Percentiles rank a stretch among this genome's conserved stretches.
These are phyloP conservation scores for Termitomyces eurrhizus DNA, from an alignment of 768 basidiomycete genomes.

Conservation along the genomic window DNA sequence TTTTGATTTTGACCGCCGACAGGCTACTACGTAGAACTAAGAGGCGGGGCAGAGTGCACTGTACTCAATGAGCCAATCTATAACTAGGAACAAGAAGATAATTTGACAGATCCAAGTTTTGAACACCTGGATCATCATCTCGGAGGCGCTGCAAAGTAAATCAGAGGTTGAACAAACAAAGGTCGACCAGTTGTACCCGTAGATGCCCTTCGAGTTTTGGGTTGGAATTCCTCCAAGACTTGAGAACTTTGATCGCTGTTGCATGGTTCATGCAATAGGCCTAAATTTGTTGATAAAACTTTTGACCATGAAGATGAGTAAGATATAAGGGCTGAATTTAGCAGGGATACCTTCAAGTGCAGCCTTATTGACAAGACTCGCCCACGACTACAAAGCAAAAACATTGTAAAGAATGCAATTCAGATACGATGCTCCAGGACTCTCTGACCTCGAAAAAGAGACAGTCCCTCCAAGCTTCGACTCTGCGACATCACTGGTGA, in stretches of 20 bases:
- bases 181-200: slow-evolving; percentile 43
- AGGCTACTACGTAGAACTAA: too few relatives aligned
- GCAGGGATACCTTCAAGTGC: slow-evolving; percentile 78
- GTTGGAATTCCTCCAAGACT: slow-evolving; percentile 67
- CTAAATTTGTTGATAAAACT: slow-evolving; percentile 30
- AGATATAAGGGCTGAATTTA: slow-evolving; percentile 44
- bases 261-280: slow-evolving; percentile 90
- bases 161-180: neutral
- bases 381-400: slow-evolving; percentile 66
- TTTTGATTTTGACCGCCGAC: too few relatives aligned
- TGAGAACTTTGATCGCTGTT: slow-evolving; percentile 71
- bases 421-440: slow-evolving; percentile 37
- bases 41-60: too few relatives aligned
- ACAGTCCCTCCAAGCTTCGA: slow-evolving; percentile 21
- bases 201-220: slow-evolving; percentile 61
- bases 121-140: slow-evolving; percentile 71
- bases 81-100: slow-evolving; percentile 89
- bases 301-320: slow-evolving; percentile 24
- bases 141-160: slow-evolving; percentile 54
- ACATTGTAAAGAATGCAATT: slow-evolving; percentile 1
- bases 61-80: too few relatives aligned
- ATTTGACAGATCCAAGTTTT: slow-evolving; percentile 86
- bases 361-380: slow-evolving; percentile 82
- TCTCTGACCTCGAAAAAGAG: slow-evolving; percentile 37
- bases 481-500: slow-evolving; percentile 51